A percentile compares a stretch with the other conserved stretches of the same genome.
Evolutionary conservation across 768 basidiomycete genomes (phyloP).

Genomic region (Psilocybe sp.): DNA sequence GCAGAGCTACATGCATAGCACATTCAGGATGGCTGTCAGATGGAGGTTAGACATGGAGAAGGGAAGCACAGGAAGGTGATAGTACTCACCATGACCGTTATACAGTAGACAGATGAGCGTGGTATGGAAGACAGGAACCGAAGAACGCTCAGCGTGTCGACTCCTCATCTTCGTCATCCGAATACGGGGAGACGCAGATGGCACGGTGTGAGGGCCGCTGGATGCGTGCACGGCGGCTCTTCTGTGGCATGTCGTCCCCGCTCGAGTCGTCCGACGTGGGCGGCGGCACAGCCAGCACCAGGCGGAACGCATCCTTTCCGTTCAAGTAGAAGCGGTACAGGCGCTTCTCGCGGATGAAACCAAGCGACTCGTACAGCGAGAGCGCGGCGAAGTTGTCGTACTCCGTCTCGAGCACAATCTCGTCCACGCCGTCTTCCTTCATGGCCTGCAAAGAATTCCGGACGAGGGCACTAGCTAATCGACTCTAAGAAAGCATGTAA

Average conservation of each 20-base stretch:
- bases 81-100: too few species aligned
- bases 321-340: constrained; percentile 95
- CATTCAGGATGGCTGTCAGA: too few species aligned
- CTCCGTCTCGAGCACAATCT: constrained; percentile 97
- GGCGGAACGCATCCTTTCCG: constrained; percentile 91
- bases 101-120: too few species aligned
- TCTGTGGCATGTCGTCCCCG: constrained; percentile 8
- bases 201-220: constrained; percentile 33
- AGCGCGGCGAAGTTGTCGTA: constrained; percentile 88
- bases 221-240: constrained; percentile 7
- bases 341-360: constrained; percentile 95
- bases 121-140: too few species aligned
- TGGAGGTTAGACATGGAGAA: too few species aligned
- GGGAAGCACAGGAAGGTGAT: too few species aligned
- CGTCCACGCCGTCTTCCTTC: constrained; percentile 78
- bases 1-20: too few species aligned
- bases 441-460: constrained; percentile 80
- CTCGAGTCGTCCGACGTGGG: constrained; percentile 32
- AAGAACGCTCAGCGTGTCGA: constrained; percentile 27
- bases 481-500: constrained; percentile 45
- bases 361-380: constrained; percentile 85
- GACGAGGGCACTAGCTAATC: constrained; percentile 80
- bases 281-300: constrained; percentile 61
- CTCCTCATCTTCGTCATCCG: constrained; percentile 41
- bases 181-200: constrained; percentile 43